A percentile compares a stretch with the other conserved stretches of the same genome.
These are phyloP conservation scores for Paramyrothecium roridum DNA, from an alignment of 2,329 filamentous ascomycete species.

Conservation along the genomic window DNA sequence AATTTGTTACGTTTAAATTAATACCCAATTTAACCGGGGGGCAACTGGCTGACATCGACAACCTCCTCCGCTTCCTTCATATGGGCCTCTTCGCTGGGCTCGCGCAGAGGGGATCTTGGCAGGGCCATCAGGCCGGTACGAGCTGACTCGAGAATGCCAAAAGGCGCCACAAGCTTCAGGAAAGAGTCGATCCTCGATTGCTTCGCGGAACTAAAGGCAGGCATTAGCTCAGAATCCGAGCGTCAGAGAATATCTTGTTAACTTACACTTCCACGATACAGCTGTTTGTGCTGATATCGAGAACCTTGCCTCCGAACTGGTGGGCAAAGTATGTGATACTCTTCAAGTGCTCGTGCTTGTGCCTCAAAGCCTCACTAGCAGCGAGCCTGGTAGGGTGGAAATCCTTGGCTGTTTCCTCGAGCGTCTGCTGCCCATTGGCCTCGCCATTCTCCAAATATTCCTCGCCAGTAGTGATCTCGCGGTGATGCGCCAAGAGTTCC, in stretches of 20 bases:
- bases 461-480: slow-evolving; percentile 67
- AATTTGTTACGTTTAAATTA: slow-evolving; percentile 2
- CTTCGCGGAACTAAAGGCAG: slow-evolving; percentile 71
- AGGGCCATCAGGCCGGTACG: slow-evolving; percentile 96
- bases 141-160: slow-evolving; percentile 94
- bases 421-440: slow-evolving; percentile 27
- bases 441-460: slow-evolving; percentile 40
- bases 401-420: slow-evolving; percentile 55
- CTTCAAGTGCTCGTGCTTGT: slow-evolving; percentile 97
- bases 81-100: slow-evolving; percentile 64
- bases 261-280: slow-evolving; percentile 96
- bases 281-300: slow-evolving; percentile 97
- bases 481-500: slow-evolving; percentile 91
- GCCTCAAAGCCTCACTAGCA: slow-evolving; percentile 81
- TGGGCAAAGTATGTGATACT: slow-evolving; percentile 95
- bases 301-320: slow-evolving; percentile 94
- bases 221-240: slow-evolving; percentile 15
- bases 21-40: slow-evolving; percentile 67
- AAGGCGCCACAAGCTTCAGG: slow-evolving; percentile 90
- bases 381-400: slow-evolving; percentile 90
- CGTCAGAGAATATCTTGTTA: not conserved
- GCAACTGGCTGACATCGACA: slow-evolving; percentile 90
- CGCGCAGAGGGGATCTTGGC: slow-evolving; percentile 84
- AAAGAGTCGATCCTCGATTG: slow-evolving; percentile 93
- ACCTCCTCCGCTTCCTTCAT: slow-evolving; percentile 90